Evolutionary conservation across 2,329 filamentous ascomycete species (phyloP).

Genomic region (Acrodontium crateriforme): DNA sequence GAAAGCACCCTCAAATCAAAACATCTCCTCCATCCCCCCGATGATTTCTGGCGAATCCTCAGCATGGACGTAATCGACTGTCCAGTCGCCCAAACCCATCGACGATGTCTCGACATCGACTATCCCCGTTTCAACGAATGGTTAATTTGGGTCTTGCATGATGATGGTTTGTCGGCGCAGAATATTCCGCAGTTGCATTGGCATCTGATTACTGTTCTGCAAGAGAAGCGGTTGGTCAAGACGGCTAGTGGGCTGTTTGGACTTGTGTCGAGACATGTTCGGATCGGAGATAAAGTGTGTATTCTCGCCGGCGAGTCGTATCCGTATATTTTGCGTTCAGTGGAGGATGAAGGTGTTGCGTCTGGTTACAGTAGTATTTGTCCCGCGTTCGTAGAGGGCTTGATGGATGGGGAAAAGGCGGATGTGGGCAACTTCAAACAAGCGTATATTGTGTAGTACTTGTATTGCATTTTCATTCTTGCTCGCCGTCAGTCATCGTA

Average conservation of each 20-base stretch:
- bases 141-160: no score
- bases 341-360: neutral
- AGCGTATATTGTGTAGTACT: no score
- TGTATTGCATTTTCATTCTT: no score
- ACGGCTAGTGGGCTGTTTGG: neutral
- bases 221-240: neutral
- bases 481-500: no score
- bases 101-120: no score
- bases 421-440: no score
- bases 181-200: constrained; percentile 1
- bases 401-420: constrained; percentile 1
- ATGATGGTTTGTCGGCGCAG: neutral
- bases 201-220: constrained; percentile 1
- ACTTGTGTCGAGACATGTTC: neutral
- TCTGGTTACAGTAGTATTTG: neutral
- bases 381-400: constrained; percentile 1
- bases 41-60: no score
- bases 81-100: no score
- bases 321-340: constrained; percentile 1
- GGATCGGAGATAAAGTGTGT: neutral
- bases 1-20: no score
- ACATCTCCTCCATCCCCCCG: no score
- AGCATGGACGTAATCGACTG: no score
- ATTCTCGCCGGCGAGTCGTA: constrained; percentile 1
- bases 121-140: no score